phyloP scores from a whole-genome alignment of 371 early-diverging fungal genomes.

The Mortierella sp. region DNA sequence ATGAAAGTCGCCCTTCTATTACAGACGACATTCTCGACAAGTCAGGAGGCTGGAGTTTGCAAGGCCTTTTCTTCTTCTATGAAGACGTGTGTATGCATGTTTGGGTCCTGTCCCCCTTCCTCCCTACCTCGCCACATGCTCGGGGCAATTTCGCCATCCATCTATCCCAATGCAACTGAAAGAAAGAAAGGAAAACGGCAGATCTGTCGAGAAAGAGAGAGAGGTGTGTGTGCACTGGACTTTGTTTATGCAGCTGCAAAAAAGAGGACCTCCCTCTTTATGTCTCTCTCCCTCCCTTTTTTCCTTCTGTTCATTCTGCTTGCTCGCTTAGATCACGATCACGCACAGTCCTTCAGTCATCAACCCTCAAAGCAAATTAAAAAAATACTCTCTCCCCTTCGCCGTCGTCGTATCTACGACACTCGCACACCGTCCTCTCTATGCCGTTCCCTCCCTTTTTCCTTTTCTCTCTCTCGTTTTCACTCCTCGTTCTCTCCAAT shows the following conservation, averaged over 20 bases:
- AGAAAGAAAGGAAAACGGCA: not conserved
- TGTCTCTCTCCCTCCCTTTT: not conserved
- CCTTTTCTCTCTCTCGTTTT: not conserved
- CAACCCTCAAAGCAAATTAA: not conserved
- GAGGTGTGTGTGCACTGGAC: not conserved
- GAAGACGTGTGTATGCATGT: not conserved
- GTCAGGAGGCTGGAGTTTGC: not conserved
- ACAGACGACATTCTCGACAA: not conserved
- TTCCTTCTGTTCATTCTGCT: not conserved
- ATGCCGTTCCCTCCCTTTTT: conserved; percentile 1
- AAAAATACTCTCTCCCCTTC: too few species aligned
- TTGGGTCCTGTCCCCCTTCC: not conserved
- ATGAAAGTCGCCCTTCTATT: not conserved
- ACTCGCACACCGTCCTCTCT: not conserved
- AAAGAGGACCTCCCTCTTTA: too few species aligned
- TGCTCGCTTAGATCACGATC: not conserved
- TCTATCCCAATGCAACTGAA: not conserved
- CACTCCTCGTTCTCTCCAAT: not conserved
- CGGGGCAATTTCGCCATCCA: conserved; percentile 5
- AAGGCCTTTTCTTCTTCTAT: too few species aligned
- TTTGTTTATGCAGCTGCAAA: conserved; percentile 7
- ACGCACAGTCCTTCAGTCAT: conserved; percentile 5
- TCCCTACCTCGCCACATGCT: not conserved
- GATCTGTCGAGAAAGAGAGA: not conserved
- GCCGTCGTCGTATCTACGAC: not conserved